Evolutionary conservation across 768 basidiomycete species (phyloP).

Genomic region (Amylocystis lapponica): DNA sequence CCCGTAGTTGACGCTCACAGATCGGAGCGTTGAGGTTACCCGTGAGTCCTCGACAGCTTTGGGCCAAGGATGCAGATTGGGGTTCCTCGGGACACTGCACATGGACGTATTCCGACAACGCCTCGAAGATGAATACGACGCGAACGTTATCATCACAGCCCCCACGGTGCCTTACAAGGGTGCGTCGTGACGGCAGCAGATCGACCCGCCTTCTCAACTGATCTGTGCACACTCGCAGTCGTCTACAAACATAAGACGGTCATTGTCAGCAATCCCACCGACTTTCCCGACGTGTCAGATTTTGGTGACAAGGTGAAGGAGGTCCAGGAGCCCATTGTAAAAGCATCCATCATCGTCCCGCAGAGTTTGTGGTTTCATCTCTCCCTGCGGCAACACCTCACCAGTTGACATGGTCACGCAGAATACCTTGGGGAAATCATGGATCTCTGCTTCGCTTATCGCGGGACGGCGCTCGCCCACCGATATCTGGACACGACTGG

Average conservation of each 20-base stretch:
- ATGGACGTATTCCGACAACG: constrained; percentile 97
- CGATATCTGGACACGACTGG: constrained; percentile 68
- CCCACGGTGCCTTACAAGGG: constrained; percentile 94
- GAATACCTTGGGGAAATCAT: constrained; percentile 96
- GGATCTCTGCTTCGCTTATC: constrained; percentile 83
- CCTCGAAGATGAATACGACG: constrained; percentile 93
- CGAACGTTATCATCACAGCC: constrained; percentile 91
- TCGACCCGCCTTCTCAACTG: constrained; percentile 1
- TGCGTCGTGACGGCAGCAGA: constrained; percentile 19
- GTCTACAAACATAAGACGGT: constrained; percentile 51
- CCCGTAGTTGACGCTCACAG: constrained; percentile 70
- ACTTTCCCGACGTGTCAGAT: constrained; percentile 85
- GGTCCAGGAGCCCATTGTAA: constrained; percentile 90
- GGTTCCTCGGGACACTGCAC: constrained; percentile 92
- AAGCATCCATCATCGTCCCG: constrained; percentile 90
- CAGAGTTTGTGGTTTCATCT: constrained; percentile 49
- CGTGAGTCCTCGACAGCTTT: constrained; percentile 91
- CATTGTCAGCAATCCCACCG: constrained; percentile 85
- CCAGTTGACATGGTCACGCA: constrained; percentile 21
- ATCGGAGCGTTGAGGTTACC: constrained; percentile 85
- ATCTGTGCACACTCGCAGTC: constrained; percentile 42
- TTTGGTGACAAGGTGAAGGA: constrained; percentile 51
- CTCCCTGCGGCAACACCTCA: background rate
- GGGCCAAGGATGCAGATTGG: constrained; percentile 91
- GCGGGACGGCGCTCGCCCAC: constrained; percentile 81